phyloP scores from a whole-genome alignment of 257 asterid species.

The Jacaranda copaia region DNA sequence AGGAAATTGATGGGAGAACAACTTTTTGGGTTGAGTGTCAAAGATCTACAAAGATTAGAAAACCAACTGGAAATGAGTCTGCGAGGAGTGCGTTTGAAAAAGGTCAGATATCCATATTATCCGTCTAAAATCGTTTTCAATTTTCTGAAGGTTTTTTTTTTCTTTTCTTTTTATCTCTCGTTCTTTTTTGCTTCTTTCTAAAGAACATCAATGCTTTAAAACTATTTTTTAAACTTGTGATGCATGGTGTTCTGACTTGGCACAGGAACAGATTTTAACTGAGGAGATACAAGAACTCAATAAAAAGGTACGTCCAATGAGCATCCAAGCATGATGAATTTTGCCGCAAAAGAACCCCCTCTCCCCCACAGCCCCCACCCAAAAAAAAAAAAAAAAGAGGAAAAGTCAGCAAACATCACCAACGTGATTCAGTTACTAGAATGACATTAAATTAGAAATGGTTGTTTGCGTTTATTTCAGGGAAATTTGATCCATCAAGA shows the following conservation, averaged over 20 bases:
- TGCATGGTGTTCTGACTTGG: background rate
- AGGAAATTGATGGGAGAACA: slow-evolving; percentile 90
- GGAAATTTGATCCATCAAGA: slow-evolving; percentile 73
- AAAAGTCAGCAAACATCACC: background rate
- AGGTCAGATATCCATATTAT: slow-evolving; percentile 46
- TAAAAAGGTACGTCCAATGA: slow-evolving; percentile 55
- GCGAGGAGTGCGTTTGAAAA: slow-evolving; percentile 63
- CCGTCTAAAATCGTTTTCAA: too few species aligned
- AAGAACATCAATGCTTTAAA: background rate
- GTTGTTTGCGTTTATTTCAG: slow-evolving; percentile 43
- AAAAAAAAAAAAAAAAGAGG: too few species aligned
- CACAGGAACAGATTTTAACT: slow-evolving; percentile 66
- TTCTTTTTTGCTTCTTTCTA: background rate
- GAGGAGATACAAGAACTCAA: slow-evolving; percentile 73
- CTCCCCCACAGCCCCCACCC: too few species aligned
- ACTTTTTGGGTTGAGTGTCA: slow-evolving; percentile 65
- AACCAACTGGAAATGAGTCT: slow-evolving; percentile 75
- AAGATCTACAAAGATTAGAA: slow-evolving; percentile 72
- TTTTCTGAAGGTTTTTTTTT: too few species aligned
- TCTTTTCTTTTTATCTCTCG: too few species aligned
- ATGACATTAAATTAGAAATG: background rate
- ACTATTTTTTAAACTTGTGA: background rate
- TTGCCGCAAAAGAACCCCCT: background rate
- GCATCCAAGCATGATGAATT: background rate
- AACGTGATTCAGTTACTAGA: background rate